Conservation (phyloP, 805 yeast genomes). For the Kuraishia ogatae region DNA sequence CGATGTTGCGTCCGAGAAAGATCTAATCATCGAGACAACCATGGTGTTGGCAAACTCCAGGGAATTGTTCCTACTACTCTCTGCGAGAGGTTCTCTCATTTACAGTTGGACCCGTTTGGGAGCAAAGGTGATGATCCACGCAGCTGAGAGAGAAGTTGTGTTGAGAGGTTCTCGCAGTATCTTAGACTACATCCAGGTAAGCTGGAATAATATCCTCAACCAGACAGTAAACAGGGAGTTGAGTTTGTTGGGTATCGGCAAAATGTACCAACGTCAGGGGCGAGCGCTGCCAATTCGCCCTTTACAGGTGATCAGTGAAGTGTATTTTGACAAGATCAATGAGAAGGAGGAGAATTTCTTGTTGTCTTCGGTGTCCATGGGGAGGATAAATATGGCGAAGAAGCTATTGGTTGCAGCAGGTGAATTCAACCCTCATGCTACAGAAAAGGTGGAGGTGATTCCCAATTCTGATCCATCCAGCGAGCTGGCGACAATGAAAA, state of each 20-base stretch:
- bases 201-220: conserved; percentile 23
- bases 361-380: conserved; percentile 17
- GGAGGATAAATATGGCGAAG: conserved; percentile 17
- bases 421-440: conserved; percentile 12
- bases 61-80: conserved; percentile 22
- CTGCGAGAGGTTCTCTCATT: conserved; percentile 21
- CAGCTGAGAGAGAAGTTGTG: conserved; percentile 16
- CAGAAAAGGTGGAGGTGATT: conserved; percentile 6
- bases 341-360: conserved; percentile 16
- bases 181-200: conserved; percentile 22
- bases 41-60: conserved; percentile 18
- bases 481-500: conserved; percentile 7
- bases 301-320: conserved; percentile 19
- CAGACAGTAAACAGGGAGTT: conserved; percentile 13
- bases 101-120: conserved; percentile 26
- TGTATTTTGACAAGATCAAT: conserved; percentile 21
- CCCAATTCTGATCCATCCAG: background rate
- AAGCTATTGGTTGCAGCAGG: conserved; percentile 18
- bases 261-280: conserved; percentile 11
- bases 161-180: conserved; percentile 19
- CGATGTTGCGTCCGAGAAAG: conserved; percentile 8
- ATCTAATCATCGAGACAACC: conserved; percentile 12
- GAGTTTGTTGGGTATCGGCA: conserved; percentile 10
- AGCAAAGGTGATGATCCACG: conserved; percentile 20
- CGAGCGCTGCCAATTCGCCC: conserved; percentile 15